Evolutionary conservation across 1,284 basidiomycete species (phyloP), one percentile per base, ranked within the genome.

Genomic region (Chondrostereum purpureum): DNA sequence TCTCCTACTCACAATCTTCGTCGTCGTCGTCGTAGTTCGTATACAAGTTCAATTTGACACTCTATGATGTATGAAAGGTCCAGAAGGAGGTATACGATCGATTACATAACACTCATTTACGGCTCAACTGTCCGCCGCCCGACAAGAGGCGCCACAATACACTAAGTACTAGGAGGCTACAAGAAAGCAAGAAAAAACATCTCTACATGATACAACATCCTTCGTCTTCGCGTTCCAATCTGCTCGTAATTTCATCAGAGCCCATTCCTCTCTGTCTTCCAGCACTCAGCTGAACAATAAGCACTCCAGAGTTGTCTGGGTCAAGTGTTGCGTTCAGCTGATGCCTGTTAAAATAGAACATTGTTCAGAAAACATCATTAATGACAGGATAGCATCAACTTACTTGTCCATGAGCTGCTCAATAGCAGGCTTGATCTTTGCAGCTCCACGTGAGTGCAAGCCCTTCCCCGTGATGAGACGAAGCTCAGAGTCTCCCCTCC

Each of bases 401-500:
- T 53, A 88, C 85, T 86, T 88, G 50, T 75, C 72, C 80, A 94
- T 90, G 46, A 97, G 68, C 41, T 88, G 83, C 61, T 89, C 88
- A 40, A 99, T 87, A 3, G 93, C 94, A 16, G 95, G 95, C 60
- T 90, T 94, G 61, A 98, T 79, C 67, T 96, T 96, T 1, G 90
- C 85, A 11, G 81, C 74, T 20, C 80, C 77, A 40, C 75, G 66
- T 19, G 91, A 94, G 63, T 99, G 95, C 16, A 94, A 69, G 11
- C 94, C 94, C 64, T 92, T 89, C 5, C 83, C 82, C 71, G 96
- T 92, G 52, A 98, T 95, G 50, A 97, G 68, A 46, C 80, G 75
- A n/a, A 98, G 61, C 58, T 91, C 77, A 3, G 68, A 57, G 46
- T 85, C 76, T 1, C 88, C 87, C 36, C 77, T 67, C 17, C 61